These are phyloP conservation scores for Eutrema salsugineum DNA, from an alignment of 441 rosid species.

Conservation along the genomic window DNA sequence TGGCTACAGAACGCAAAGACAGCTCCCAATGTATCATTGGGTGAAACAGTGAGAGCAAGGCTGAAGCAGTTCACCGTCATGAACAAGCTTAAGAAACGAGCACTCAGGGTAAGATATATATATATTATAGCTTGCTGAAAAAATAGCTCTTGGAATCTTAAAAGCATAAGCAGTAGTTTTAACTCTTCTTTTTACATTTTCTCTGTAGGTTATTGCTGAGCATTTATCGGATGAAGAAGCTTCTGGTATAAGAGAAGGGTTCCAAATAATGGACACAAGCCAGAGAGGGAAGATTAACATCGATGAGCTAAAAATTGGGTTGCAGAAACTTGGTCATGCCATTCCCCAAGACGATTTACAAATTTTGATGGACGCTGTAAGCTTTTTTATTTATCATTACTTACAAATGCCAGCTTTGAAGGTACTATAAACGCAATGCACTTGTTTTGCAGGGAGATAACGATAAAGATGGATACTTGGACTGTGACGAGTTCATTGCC, in stretches of 20 bases:
- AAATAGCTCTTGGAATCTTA: background rate
- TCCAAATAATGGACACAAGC: constrained; percentile 58
- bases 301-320: constrained; percentile 59
- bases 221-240: constrained; percentile 74
- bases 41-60: constrained; percentile 76
- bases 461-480: constrained; percentile 58
- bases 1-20: constrained; percentile 74
- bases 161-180: background rate
- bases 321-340: constrained; percentile 61
- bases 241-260: constrained; percentile 68
- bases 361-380: constrained; percentile 75
- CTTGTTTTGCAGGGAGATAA: constrained; percentile 52
- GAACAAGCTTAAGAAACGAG: constrained; percentile 87
- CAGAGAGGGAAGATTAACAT: constrained; percentile 65
- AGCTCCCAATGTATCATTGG: constrained; percentile 73
- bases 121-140: background rate
- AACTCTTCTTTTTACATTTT: background rate
- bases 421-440: background rate
- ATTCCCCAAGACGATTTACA: constrained; percentile 66
- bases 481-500: constrained; percentile 67
- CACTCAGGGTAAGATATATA: constrained; percentile 52
- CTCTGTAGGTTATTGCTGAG: constrained; percentile 61
- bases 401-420: background rate
- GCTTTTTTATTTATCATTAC: constrained; percentile 14
- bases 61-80: constrained; percentile 75